Evolutionary conservation across 2,329 filamentous ascomycete genomes (phyloP).

Genomic region (Alternaria sp.): DNA sequence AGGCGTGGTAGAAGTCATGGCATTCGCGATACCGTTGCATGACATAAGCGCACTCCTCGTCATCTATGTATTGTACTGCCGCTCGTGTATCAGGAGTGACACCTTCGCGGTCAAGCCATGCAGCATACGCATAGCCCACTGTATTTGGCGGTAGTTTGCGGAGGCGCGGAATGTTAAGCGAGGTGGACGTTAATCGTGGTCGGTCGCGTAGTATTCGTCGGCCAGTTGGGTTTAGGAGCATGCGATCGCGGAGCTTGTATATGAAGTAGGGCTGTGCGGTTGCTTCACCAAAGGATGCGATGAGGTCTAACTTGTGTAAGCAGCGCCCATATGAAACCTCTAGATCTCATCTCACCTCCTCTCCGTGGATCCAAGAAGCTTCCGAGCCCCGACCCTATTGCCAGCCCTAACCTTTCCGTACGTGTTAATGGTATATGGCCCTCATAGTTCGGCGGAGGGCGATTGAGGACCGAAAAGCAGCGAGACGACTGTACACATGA

Average conservation of each 20-base stretch:
- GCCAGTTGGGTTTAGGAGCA: constrained; percentile 84
- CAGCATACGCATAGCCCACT: constrained; percentile 82
- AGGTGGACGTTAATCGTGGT: constrained; percentile 82
- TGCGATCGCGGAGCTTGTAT: constrained; percentile 85
- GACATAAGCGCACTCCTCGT: constrained; percentile 95
- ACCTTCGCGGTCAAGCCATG: constrained; percentile 92
- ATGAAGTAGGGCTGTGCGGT: constrained; percentile 97
- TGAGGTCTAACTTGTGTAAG: constrained; percentile 71
- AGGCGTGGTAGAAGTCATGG: constrained; percentile 96
- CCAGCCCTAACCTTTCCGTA: constrained; percentile 77
- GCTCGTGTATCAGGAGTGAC: constrained; percentile 90
- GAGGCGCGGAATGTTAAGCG: constrained; percentile 72
- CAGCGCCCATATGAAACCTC: background rate
- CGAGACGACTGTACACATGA: constrained; percentile 40
- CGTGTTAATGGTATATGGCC: constrained; percentile 89
- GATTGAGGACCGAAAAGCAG: constrained; percentile 81
- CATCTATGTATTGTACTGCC: constrained; percentile 86
- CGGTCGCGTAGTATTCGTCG: constrained; percentile 90
- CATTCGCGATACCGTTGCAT: constrained; percentile 98
- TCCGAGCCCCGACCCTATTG: constrained; percentile 67
- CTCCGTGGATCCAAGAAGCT: constrained; percentile 78
- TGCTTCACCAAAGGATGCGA: constrained; percentile 91
- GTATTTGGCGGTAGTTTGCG: constrained; percentile 75
- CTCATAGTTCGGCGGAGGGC: constrained; percentile 85
- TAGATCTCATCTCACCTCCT: constrained; percentile 64